Evolutionary conservation across 257 asterid genomes (phyloP), one percentile per base, ranked within the genome.

Genomic region (Haberlea rhodopensis): DNA sequence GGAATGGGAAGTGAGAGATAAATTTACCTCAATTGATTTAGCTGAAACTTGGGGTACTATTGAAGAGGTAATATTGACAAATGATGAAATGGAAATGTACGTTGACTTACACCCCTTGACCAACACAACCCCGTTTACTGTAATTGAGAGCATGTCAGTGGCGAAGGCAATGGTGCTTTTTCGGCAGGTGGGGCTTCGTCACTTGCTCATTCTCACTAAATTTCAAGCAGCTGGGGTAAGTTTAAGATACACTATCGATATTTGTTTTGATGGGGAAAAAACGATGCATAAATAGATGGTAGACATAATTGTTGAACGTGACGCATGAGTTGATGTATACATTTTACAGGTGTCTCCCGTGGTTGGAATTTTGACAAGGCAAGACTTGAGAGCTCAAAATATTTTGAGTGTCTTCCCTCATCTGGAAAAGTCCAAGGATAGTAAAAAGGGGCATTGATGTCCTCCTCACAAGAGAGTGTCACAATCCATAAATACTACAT

Each of bases 131-230:
- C 90, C 95, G 16, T 75, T 70, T 58, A 85, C 95, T 3, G 85
- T 85, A 77, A 71, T 82, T 19, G 97, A 91, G 69, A 91, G 79
- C 75, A 76, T 82, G 77, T 88, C 95, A 0, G 90, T 89, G 5
- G 96, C 96, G 16, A 91, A 88, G 82, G 98, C 94, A 5, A 64
- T 88, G 92, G 87, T 85, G 71, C 90, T 83, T 66, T 91, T 91
- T 70, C 71, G 98, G 75, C 86, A 83, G 71, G 85, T 91, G 45
- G 96, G 89, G 67, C 91, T 88, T 31, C 87, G 96, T 11, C 98
- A 91, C 75, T 76, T 86, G 96, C 83, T 91, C 67, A 74, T 91
- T 53, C 78, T 91, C 54, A 95, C 96, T 34, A 91, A 85, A 71
- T 75, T 83, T 66, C 96, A 89, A 71, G 87, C 85, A 71, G 81